phyloP scores from a whole-genome alignment of 768 basidiomycete species.

The Coprinellus micaceus region DNA sequence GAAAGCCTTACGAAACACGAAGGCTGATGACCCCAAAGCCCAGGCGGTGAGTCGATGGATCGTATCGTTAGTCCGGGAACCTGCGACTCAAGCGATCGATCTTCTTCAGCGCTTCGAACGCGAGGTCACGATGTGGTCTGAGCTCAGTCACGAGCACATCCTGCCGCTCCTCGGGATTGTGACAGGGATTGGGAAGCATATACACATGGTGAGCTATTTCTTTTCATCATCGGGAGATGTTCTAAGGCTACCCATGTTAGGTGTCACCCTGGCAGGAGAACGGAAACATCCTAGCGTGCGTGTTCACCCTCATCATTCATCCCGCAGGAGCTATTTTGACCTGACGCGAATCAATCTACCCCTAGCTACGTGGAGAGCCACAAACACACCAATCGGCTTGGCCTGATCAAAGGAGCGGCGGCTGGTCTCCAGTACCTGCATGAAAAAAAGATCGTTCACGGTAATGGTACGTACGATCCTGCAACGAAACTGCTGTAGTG shows the following conservation, averaged over 20 bases:
- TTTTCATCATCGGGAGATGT: not conserved
- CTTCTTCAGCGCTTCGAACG: conserved; percentile 48
- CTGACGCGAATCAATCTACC: not conserved
- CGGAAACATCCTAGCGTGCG: conserved; percentile 52
- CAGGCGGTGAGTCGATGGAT: conserved; percentile 33
- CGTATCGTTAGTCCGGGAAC: not conserved
- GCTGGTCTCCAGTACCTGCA: conserved; percentile 59
- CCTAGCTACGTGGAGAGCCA: conserved; percentile 39
- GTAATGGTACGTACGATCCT: conserved; percentile 45
- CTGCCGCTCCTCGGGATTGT: conserved; percentile 56
- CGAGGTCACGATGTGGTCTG: conserved; percentile 53
- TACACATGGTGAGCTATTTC: conserved; percentile 41
- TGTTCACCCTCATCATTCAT: not conserved
- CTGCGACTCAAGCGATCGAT: not conserved
- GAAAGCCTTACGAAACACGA: conserved; percentile 49
- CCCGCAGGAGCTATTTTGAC: not conserved
- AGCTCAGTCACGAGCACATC: conserved; percentile 48
- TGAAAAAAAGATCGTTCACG: conserved; percentile 48
- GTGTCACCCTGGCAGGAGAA: conserved; percentile 63
- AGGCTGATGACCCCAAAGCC: conserved; percentile 39
- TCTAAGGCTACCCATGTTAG: conserved; percentile 21
- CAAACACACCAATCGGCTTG: conserved; percentile 35
- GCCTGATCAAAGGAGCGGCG: conserved; percentile 48
- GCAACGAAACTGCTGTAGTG: not conserved
- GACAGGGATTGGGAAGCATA: conserved; percentile 45